These are phyloP conservation scores for Wickerhamiella dianesei DNA, from an alignment of 805 yeast species.

Conservation along the genomic window DNA sequence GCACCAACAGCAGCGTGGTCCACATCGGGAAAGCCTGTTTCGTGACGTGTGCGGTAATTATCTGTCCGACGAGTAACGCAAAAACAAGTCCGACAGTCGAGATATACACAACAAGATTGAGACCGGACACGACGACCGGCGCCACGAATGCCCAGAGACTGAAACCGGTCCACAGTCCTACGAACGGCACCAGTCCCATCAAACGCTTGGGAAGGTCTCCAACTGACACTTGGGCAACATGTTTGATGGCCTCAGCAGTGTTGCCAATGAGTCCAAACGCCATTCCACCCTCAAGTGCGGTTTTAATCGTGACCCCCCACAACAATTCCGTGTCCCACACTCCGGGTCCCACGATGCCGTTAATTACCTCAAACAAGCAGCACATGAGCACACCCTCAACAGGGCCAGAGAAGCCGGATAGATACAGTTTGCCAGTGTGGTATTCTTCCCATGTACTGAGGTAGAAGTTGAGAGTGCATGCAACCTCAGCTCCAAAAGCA, in stretches of 20 bases:
- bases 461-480: conserved; percentile 49
- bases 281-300: conserved; percentile 17
- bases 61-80: conserved; percentile 84
- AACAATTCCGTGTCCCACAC: conserved; percentile 41
- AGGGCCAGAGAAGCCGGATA: conserved; percentile 79
- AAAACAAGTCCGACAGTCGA: conserved; percentile 46
- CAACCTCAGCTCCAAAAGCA: conserved; percentile 20
- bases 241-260: conserved; percentile 46
- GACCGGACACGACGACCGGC: conserved; percentile 30
- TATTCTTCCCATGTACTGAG: conserved; percentile 92
- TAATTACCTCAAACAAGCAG: conserved; percentile 37
- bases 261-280: conserved; percentile 38
- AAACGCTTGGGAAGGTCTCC: conserved; percentile 21
- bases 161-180: conserved; percentile 40
- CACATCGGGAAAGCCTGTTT: conserved; percentile 58
- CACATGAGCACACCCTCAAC: conserved; percentile 81
- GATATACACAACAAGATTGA: conserved; percentile 39
- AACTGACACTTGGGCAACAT: conserved; percentile 34
- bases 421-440: conserved; percentile 69
- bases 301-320: conserved; percentile 30
- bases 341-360: conserved; percentile 58
- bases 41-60: conserved; percentile 77
- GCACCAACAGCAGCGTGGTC: conserved; percentile 39
- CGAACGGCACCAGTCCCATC: conserved; percentile 53
- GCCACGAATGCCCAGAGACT: conserved; percentile 33